These are phyloP conservation scores for Alternaria sp. DNA, from an alignment of 2,329 filamentous ascomycete genomes.

Conservation along the genomic window DNA sequence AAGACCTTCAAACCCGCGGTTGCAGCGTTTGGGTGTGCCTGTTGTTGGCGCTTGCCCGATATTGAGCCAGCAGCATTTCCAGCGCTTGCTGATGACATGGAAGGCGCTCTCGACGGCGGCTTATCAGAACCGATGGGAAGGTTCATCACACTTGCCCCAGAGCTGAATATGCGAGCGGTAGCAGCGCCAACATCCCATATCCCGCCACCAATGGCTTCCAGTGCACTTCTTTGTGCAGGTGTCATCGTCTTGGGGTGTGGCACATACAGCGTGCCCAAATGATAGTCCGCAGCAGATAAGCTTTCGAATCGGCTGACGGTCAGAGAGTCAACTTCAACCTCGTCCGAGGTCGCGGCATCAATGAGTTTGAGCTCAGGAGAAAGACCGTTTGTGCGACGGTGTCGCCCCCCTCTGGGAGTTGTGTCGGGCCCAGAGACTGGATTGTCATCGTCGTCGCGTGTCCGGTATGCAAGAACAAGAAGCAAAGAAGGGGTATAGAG, in stretches of 20 bases:
- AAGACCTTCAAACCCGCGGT: conserved; percentile 79
- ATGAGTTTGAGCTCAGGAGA: conserved; percentile 91
- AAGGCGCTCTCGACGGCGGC: conserved; percentile 31
- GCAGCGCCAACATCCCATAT: conserved; percentile 93
- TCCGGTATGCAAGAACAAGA: conserved; percentile 89
- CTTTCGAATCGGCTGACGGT: conserved; percentile 86
- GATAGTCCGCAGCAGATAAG: conserved; percentile 88
- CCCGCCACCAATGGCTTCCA: conserved; percentile 77
- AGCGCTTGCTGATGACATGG: conserved; percentile 44
- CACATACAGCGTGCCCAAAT: conserved; percentile 82
- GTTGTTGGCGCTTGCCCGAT: conserved; percentile 33
- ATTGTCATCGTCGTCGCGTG: conserved; percentile 72
- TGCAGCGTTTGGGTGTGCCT: conserved; percentile 56
- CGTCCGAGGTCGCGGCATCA: conserved; percentile 79
- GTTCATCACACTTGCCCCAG: conserved; percentile 74
- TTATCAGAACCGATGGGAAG: conserved; percentile 50
- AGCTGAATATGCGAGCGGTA: conserved; percentile 85
- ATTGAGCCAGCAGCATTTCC: conserved; percentile 29
- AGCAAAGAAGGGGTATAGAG: conserved; percentile 92
- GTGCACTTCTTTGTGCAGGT: conserved; percentile 72
- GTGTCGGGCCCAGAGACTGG: conserved; percentile 60
- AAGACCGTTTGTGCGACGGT: conserved; percentile 76
- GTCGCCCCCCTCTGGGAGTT: conserved; percentile 69
- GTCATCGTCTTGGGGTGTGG: conserved; percentile 67
- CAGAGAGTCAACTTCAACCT: conserved; percentile 86